These are phyloP conservation scores for Fraxinus sp. DNA, from an alignment of 305 asterid genomes.

Conservation along the genomic window DNA sequence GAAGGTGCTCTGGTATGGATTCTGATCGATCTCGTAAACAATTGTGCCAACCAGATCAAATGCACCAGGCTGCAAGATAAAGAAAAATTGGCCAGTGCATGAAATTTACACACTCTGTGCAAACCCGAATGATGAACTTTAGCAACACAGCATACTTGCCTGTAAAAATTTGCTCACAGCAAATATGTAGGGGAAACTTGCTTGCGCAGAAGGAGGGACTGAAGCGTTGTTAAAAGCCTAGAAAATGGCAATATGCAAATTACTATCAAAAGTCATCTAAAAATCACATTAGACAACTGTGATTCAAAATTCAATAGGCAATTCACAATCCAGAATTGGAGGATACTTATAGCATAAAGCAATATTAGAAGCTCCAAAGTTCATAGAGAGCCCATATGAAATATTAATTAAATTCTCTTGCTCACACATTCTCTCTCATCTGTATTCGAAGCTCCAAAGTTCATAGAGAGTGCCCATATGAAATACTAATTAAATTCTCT, in stretches of 20 bases:
- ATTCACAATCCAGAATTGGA: not conserved
- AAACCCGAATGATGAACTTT: not conserved
- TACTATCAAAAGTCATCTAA: slow-evolving; percentile 1
- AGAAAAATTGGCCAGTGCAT: not conserved
- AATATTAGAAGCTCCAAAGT: not conserved
- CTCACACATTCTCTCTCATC: not conserved
- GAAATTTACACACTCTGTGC: not conserved
- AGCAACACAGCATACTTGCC: slow-evolving; percentile 42
- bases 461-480: not conserved
- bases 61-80: slow-evolving; percentile 67
- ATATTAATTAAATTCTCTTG: too few species aligned
- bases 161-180: slow-evolving; percentile 95
- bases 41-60: slow-evolving; percentile 87
- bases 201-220: slow-evolving; percentile 85
- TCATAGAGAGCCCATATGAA: not conserved
- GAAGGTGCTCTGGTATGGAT: slow-evolving; percentile 74
- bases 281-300: slow-evolving; percentile 8
- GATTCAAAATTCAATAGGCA: not conserved
- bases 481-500: not conserved
- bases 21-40: slow-evolving; percentile 79
- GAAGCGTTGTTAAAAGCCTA: slow-evolving; percentile 82
- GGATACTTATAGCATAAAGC: slow-evolving; percentile 10
- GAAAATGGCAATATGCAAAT: slow-evolving; percentile 23
- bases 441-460: not conserved
- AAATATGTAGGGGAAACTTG: slow-evolving; percentile 82